Percentiles rank a stretch among this genome's conserved stretches.
Evolutionary conservation across 768 basidiomycete species (phyloP).

Genomic region (Leucosporidium scottii): DNA sequence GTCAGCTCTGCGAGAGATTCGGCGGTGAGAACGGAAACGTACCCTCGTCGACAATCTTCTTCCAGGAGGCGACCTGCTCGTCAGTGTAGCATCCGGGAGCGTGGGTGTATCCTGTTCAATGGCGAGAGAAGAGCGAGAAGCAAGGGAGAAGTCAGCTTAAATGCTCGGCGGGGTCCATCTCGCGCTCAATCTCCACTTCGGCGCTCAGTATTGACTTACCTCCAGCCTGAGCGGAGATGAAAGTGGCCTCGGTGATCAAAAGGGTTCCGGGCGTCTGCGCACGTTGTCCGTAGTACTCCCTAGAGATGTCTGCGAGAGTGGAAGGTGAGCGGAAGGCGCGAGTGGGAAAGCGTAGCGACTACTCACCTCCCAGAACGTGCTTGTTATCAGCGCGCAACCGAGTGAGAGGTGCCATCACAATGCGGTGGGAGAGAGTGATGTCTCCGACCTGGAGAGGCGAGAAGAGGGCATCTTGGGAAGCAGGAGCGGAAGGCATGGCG

Average conservation of each 20-base stretch:
- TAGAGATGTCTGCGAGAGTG: background rate
- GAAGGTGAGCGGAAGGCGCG: background rate
- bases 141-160: no score
- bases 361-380: background rate
- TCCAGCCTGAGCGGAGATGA: conserved; percentile 41
- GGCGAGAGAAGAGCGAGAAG: conserved; percentile 36
- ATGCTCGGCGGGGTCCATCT: no score
- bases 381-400: conserved; percentile 26
- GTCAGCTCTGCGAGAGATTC: background rate
- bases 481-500: no score
- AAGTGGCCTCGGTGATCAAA: conserved; percentile 51
- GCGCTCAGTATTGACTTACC: background rate
- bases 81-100: conserved; percentile 61
- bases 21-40: conserved; percentile 34
- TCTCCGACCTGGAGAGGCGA: conserved; percentile 25
- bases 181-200: no score
- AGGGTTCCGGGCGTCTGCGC: conserved; percentile 49
- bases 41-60: conserved; percentile 51
- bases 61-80: conserved; percentile 57
- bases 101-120: background rate
- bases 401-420: conserved; percentile 35
- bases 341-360: background rate
- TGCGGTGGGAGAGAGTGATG: conserved; percentile 23
- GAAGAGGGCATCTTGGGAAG: conserved; percentile 20
- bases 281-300: conserved; percentile 36